phyloP scores from a whole-genome alignment of 441 rosid species.

The Adansonia rubrostipa region DNA sequence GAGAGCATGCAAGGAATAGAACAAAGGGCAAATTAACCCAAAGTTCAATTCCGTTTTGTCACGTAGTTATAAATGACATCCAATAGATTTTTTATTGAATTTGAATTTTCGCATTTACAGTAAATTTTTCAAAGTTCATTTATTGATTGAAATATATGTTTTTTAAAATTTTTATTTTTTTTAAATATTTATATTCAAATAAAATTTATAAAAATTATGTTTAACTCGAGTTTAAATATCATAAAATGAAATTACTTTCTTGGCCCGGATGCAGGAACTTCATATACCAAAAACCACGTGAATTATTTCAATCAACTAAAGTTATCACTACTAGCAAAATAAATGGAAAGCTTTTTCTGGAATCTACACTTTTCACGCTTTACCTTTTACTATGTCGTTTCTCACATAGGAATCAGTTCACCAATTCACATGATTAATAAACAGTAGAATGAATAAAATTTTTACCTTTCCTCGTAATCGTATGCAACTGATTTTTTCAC shows the following conservation, averaged over 20 bases:
- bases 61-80: no score
- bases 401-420: not conserved
- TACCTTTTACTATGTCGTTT: slow-evolving; percentile 10
- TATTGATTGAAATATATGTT: no score
- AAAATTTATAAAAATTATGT: no score
- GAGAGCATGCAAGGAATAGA: slow-evolving; percentile 17
- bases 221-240: no score
- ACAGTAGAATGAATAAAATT: slow-evolving; percentile 3
- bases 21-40: no score
- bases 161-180: no score
- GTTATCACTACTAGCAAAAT: slow-evolving; percentile 2
- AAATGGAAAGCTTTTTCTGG: slow-evolving; percentile 20
- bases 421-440: slow-evolving; percentile 4
- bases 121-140: no score
- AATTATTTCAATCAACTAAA: slow-evolving; percentile 1
- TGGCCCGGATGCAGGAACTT: not conserved
- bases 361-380: not conserved
- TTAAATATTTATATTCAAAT: no score
- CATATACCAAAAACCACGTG: slow-evolving; percentile 20
- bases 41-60: no score
- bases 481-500: no score
- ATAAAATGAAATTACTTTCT: slow-evolving; percentile 11
- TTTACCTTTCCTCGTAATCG: not conserved
- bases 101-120: not conserved
- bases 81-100: not conserved